Conservation (phyloP, 1,139 yeast genomes). For the Maudiozyma humilis region DNA sequence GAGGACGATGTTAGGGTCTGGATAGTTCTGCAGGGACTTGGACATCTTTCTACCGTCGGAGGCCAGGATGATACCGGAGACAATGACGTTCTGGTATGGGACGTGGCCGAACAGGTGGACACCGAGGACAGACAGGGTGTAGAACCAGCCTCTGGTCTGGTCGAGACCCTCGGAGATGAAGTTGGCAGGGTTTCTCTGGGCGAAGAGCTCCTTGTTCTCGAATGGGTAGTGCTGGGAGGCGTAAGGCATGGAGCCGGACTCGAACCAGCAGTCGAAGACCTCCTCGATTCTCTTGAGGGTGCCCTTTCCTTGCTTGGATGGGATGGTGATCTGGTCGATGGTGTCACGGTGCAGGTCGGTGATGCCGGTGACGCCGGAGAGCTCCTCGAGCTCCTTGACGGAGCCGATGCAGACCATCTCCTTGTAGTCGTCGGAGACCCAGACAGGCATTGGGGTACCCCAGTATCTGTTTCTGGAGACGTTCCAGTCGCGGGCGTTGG, state of each 20-base stretch:
- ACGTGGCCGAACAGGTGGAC: conserved; percentile 87
- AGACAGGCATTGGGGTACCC: conserved; percentile 98
- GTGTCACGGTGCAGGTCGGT: conserved; percentile 90
- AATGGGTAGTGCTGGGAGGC: conserved; percentile 97
- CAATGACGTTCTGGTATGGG: conserved; percentile 93
- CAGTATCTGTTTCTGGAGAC: conserved; percentile 96
- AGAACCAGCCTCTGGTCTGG: conserved; percentile 99
- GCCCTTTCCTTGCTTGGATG: conserved; percentile 89
- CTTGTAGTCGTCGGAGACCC: conserved; percentile 91
- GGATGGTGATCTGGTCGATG: conserved; percentile 86
- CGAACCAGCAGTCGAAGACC: conserved; percentile 99
- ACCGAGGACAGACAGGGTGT: conserved; percentile 91
- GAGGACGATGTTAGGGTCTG: conserved; percentile 80
- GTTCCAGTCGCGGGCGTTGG: conserved; percentile 98
- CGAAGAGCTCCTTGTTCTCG: conserved; percentile 66
- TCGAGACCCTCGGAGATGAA: conserved; percentile 97
- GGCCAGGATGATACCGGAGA: conserved; percentile 92
- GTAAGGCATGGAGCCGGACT: conserved; percentile 98
- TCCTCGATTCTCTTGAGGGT: conserved; percentile 83
- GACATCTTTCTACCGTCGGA: conserved; percentile 99
- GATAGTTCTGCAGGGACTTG: conserved; percentile 93
- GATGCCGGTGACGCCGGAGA: conserved; percentile 73
- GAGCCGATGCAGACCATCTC: conserved; percentile 93
- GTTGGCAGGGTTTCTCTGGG: conserved; percentile 83
- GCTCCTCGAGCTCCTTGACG: conserved; percentile 70